phyloP scores from a whole-genome alignment of 2,329 filamentous ascomycete species.

The Basipetospora chlamydospora region DNA sequence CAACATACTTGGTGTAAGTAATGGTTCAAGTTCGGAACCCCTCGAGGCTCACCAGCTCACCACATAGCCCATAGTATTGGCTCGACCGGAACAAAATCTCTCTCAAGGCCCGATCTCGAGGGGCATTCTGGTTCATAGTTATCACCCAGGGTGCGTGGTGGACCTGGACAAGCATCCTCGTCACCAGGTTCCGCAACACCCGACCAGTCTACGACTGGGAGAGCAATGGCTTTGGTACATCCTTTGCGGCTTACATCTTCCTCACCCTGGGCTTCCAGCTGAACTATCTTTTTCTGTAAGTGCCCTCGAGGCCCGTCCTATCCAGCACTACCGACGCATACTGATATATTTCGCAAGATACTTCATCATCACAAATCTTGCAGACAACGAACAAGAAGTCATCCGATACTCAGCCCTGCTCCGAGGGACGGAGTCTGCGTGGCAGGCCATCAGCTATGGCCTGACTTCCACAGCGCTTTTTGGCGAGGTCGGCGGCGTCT shows the following conservation, averaged over 20 bases:
- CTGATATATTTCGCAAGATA: too few species aligned
- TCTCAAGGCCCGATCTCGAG: conserved; percentile 37
- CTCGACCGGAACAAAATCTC: conserved; percentile 43
- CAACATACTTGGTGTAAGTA: conserved; percentile 45
- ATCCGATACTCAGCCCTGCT: conserved; percentile 54
- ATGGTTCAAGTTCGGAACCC: conserved; percentile 1
- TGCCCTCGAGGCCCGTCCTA: too few species aligned
- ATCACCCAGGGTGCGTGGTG: conserved; percentile 54
- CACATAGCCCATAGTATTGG: conserved; percentile 23
- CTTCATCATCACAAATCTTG: conserved; percentile 55
- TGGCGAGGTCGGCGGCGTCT: conserved; percentile 49
- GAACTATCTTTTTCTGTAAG: conserved; percentile 53
- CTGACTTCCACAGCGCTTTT: conserved; percentile 47
- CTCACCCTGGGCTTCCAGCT: conserved; percentile 54
- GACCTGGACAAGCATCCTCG: conserved; percentile 54
- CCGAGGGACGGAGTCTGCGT: conserved; percentile 56
- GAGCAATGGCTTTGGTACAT: conserved; percentile 46
- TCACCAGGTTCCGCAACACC: conserved; percentile 41
- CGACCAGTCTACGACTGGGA: conserved; percentile 53
- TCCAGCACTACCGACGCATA: too few species aligned
- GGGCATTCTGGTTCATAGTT: conserved; percentile 37
- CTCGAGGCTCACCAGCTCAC: conserved; percentile 8
- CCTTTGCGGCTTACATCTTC: conserved; percentile 54
- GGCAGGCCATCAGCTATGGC: conserved; percentile 60
- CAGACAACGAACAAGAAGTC: conserved; percentile 45